A percentile compares a stretch with the other conserved stretches of the same genome.
These are phyloP conservation scores for Monosporascus ibericus DNA, from an alignment of 2,329 filamentous ascomycete species.

Conservation along the genomic window DNA sequence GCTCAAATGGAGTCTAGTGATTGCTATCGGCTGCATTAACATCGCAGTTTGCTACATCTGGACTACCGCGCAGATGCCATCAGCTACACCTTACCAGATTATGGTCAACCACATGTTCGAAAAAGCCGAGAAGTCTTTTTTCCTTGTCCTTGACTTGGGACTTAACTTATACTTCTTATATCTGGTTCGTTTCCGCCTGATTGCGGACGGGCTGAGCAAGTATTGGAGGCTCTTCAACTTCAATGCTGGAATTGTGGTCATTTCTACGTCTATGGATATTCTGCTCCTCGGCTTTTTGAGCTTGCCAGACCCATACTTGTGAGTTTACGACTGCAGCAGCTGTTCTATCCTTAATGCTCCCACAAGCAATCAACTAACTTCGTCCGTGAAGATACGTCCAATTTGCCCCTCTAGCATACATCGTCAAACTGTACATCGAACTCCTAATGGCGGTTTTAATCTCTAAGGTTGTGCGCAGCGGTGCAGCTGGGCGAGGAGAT, in stretches of 20 bases:
- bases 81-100: neutral
- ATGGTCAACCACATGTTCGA: neutral
- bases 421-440: constrained; percentile 7
- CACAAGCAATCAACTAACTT: constrained; percentile 3
- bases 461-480: constrained; percentile 7
- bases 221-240: neutral
- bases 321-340: neutral
- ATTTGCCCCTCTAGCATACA: constrained; percentile 7
- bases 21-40: constrained; percentile 30
- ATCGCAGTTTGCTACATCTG: constrained; percentile 34
- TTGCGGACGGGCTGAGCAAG: neutral
- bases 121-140: neutral
- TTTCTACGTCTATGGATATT: neutral
- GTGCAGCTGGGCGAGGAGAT: neutral
- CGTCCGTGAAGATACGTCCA: constrained; percentile 8
- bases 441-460: constrained; percentile 7
- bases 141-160: neutral
- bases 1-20: constrained; percentile 31
- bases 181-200: neutral
- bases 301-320: neutral
- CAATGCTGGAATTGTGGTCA: neutral
- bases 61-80: constrained; percentile 28
- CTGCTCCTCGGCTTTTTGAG: neutral
- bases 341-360: neutral
- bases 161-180: neutral